Base-by-base conservation (phyloP, 208 protist species). In the Wallacemonas sp. region DNA sequence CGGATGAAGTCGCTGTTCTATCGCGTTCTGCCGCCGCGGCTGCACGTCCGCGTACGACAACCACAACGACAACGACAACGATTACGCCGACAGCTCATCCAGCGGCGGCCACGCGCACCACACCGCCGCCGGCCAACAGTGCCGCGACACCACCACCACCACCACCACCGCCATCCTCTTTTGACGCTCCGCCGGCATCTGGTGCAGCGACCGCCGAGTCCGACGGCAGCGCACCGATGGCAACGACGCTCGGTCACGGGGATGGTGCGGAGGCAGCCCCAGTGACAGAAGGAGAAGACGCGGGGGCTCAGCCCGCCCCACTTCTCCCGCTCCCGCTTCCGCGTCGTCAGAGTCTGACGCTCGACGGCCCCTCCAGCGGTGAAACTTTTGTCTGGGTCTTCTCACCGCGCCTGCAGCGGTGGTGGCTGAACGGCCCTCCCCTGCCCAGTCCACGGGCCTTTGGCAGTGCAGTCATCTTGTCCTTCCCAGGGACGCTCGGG, bases 321-420 rank as follows among this genome's bases (percentile, higher is more conserved):
- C 5, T 4, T 25, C 52, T 29, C 3, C 38, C 39, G 12, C 68
- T 59, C 18, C 64, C 59, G 12, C 50, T 72, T 52, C 68, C 65
- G 5, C 63, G 62, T 0, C 57, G 41, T 1, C 69, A 31, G 38
- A 77, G 70, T 23, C 49, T 77, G 49, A 69, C 55, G 23, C 22
- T 65, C 3, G 64, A 67, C 14, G 66, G 67, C 29, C 76, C 72
- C 2, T 29, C 45, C 11, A 64, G 31, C 2, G 78, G 74, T 10
- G 70, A 80, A 62, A 70, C 62, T n/a, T 73, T 57, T n/a, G 70
- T 84, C 22, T 84, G 79, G 79, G 57, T 84, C 59, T 78, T 84
- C 59, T 73, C 50, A 5, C 74, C 79, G 4, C 52, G 76, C 14
- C 71, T 65, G 14, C 71, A 69, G 23, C 38, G 38, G 41, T 84